Evolutionary conservation across 1,139 yeast species (phyloP), one percentile per base, ranked within the genome.

Genomic region (Candida frijolesensis): DNA sequence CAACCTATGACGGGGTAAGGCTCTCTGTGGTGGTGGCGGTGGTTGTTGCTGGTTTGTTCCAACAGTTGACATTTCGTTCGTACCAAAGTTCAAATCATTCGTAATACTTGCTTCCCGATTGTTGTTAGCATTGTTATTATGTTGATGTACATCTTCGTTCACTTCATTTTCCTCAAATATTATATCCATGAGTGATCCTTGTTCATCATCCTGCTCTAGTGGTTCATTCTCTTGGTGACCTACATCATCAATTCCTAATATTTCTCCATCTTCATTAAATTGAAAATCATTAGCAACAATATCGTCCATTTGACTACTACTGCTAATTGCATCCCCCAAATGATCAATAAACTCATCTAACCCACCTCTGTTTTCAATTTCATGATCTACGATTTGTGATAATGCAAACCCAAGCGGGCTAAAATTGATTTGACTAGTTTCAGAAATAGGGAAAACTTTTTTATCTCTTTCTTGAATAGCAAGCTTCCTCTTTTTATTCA

Each of bases 261-360:
- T 57, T 41, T 52, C 57, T 15, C 60, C 63, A 34, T 59, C 56
- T 19, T 53, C 44, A 48, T 59, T 50, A 42, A 60, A 57, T 27
- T 58, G 60, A 50, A 60, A 57, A 37, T 55, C 57, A 9, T 54
- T 38, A 8, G 41, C 45, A 25, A 12, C 15, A 9, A 40, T 41
- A 18, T 14, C 22, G 12, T 37, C 32, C 7, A 19, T 19, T 11
- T 33, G 38, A 7, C 30, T 22, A 14, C 11, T 11, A n/a, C 42
- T 14, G 12, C 27, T 44, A n/a, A 42, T 44, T 4, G 40, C 51
- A 27, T 53, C 51, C 12, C 50, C 15, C 4, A 54, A 50, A 16
- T 39, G 16, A 16, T 51, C 51, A n/a, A 58, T 44, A 39, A 50
- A 57, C 32, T 49, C 47, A 12, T 57, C 60, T 46, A 54, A 50